These are phyloP conservation scores for Candida ficus DNA, from an alignment of 805 yeast genomes.

Conservation along the genomic window DNA sequence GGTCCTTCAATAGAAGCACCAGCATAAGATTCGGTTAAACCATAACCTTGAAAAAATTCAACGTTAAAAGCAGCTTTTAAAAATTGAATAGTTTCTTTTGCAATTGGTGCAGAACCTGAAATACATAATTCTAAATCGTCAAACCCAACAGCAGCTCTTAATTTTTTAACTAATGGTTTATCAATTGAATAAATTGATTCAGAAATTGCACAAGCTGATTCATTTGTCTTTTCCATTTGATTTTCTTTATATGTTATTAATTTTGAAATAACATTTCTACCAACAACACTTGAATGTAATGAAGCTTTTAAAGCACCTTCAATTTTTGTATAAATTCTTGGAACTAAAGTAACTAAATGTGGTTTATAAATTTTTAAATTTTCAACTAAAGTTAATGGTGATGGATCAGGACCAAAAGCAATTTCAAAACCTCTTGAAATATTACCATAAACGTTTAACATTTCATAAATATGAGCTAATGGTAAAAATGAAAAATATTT, in stretches of 20 bases:
- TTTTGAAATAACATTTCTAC: constrained; percentile 7
- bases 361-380: constrained; percentile 46
- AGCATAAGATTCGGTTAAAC: constrained; percentile 49
- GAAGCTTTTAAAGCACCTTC: constrained; percentile 44
- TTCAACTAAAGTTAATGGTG: constrained; percentile 41
- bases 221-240: constrained; percentile 6
- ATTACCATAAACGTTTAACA: constrained; percentile 37
- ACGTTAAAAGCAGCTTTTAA: constrained; percentile 45
- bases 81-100: constrained; percentile 48
- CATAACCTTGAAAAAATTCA: constrained; percentile 45
- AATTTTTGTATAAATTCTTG: constrained; percentile 47
- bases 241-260: constrained; percentile 7
- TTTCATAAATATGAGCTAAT: constrained; percentile 52
- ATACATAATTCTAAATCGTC: constrained; percentile 27
- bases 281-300: constrained; percentile 21
- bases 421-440: constrained; percentile 32
- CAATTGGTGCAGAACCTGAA: constrained; percentile 58
- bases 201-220: constrained; percentile 6
- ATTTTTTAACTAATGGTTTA: constrained; percentile 24
- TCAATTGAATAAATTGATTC: constrained; percentile 26
- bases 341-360: constrained; percentile 41
- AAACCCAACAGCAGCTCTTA: constrained; percentile 32
- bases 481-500: constrained; percentile 43
- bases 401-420: constrained; percentile 41
- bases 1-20: constrained; percentile 33